These are phyloP conservation scores for slime mould (Dictyostelium discoideum) DNA, from an alignment of 78 protist species.

Conservation along the genomic window DNA sequence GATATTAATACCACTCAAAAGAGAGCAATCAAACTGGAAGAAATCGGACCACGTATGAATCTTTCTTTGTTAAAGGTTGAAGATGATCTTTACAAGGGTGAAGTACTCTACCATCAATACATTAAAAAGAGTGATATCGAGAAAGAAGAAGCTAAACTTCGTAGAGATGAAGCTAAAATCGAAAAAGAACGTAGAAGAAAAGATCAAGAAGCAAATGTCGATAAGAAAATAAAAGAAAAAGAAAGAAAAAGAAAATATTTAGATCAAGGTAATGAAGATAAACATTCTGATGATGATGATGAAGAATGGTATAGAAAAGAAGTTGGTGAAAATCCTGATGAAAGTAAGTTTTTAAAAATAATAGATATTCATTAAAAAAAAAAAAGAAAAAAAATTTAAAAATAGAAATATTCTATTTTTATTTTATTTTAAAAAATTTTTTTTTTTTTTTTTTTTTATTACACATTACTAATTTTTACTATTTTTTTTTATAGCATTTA, in stretches of 20 bases:
- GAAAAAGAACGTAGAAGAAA: conserved; percentile 70
- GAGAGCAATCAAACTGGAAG: conserved; percentile 81
- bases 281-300: conserved; percentile 78
- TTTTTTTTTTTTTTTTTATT: too few species aligned
- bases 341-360: neutral
- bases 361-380: too few species aligned
- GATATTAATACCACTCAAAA: conserved; percentile 32
- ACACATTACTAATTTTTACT: neutral
- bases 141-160: conserved; percentile 21
- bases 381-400: neutral
- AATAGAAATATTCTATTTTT: neutral
- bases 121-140: conserved; percentile 17
- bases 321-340: conserved; percentile 83
- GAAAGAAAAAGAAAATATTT: conserved; percentile 19
- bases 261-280: conserved; percentile 25
- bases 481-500: neutral
- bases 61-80: conserved; percentile 84
- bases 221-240: conserved; percentile 33
- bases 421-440: too few species aligned
- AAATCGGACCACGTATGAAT: conserved; percentile 92
- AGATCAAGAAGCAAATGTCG: conserved; percentile 57
- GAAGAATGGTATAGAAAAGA: conserved; percentile 86
- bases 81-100: conserved; percentile 87
- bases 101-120: conserved; percentile 84
- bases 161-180: conserved; percentile 5